A percentile compares a stretch with the other conserved stretches of the same genome.
phyloP scores from a whole-genome alignment of 345 rosid species.

The Durio zibethinus region DNA sequence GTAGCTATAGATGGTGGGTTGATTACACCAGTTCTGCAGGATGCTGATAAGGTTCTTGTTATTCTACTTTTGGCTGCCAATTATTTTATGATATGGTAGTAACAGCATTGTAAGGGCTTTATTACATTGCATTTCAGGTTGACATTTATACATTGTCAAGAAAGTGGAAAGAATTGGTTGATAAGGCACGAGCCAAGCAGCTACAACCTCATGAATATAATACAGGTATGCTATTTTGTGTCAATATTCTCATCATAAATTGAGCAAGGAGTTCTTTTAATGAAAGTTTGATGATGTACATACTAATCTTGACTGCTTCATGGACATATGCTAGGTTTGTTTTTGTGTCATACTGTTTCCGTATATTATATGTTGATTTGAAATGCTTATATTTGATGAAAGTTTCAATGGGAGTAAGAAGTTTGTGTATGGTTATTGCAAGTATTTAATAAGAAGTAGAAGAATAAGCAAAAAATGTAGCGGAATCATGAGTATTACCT shows the following conservation, averaged over 20 bases:
- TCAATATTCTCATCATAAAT: background rate
- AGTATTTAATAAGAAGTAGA: background rate
- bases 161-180: slow-evolving; percentile 96
- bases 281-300: background rate
- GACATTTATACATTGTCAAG: slow-evolving; percentile 92
- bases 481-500: background rate
- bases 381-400: slow-evolving; percentile 1
- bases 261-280: background rate
- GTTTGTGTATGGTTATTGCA: background rate
- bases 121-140: slow-evolving; percentile 40
- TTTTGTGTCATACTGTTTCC: background rate
- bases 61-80: background rate
- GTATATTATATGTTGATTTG: background rate
- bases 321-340: background rate
- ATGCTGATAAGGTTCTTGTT: slow-evolving; percentile 80
- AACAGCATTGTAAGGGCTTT: background rate
- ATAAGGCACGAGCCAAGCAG: slow-evolving; percentile 93
- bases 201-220: slow-evolving; percentile 90
- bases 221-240: slow-evolving; percentile 45
- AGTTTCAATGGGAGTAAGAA: too few relatives aligned
- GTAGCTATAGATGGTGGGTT: slow-evolving; percentile 93
- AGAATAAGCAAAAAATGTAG: background rate
- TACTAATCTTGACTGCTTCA: background rate
- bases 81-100: background rate
- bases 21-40: slow-evolving; percentile 94